Percentiles rank a stretch among this genome's conserved stretches.
phyloP scores from a whole-genome alignment of 257 asterid species.

The Rhazya stricta region DNA sequence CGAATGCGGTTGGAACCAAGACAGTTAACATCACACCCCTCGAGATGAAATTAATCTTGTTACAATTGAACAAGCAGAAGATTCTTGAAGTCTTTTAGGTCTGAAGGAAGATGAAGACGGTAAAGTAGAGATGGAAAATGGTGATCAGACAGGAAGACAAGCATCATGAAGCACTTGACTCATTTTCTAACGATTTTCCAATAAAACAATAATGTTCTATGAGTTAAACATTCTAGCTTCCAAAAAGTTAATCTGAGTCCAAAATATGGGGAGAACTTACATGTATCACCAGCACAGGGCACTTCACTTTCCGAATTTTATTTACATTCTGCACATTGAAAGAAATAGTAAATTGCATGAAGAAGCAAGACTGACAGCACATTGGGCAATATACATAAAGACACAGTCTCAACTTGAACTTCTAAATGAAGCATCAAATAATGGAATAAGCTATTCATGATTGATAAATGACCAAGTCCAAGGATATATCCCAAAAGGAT shows the following conservation, averaged over 20 bases:
- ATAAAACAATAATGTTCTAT: neutral
- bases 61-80: neutral
- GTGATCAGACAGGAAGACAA: neutral
- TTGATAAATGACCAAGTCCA: neutral
- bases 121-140: too few relatives aligned
- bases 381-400: too few relatives aligned
- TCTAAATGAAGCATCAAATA: neutral
- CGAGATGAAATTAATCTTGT: neutral
- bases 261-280: slow-evolving; percentile 46
- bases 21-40: too few relatives aligned
- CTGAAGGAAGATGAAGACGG: too few relatives aligned
- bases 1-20: too few relatives aligned
- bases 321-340: slow-evolving; percentile 74
- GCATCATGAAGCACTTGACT: neutral
- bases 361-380: neutral
- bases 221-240: neutral
- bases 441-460: neutral
- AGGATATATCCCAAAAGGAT: neutral
- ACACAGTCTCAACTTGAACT: too few relatives aligned
- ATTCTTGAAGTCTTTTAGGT: too few relatives aligned
- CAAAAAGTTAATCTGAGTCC: neutral
- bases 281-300: slow-evolving; percentile 92
- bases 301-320: slow-evolving; percentile 87
- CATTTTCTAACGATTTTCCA: neutral
- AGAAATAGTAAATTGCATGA: slow-evolving; percentile 17